Base-by-base conservation (phyloP, 2,329 filamentous ascomycete genomes). In the Clonostachys chloroleuca region DNA sequence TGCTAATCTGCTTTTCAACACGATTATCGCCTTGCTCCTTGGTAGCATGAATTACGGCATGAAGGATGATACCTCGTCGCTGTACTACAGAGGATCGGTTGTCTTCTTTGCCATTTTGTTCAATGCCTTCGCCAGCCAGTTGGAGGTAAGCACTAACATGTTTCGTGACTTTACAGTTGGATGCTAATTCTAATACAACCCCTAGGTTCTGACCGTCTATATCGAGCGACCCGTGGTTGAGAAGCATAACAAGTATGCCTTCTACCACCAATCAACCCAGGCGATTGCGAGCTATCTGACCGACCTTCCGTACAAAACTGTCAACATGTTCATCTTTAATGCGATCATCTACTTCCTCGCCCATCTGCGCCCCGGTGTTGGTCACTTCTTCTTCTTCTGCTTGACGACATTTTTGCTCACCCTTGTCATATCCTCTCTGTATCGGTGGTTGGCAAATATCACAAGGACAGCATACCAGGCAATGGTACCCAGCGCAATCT, bases 41-140 rank as follows among this genome's bases (percentile, higher is more conserved):
- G 86, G 87, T 2, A 89, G 84, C 3, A 73, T 94, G 16, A 94
- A 94, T 67, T 89, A 89, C 56, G 80, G 87, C 51, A 67, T 88
- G 33, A 66, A 76, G 1, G 53, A 68, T 1, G 71, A 76, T 42
- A 88, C 86, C 0, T 63, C 64, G 2, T 85, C 83, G 47, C 84
- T 87, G 61, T 91, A 84, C 63, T 55, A 65, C 13, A 66, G 72
- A 8, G 70, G 72, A 24, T 71, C 74, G 30, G 63, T 66, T 7
- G 52, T 71, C 39, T 77, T 77, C 61, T 77, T 77, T 54, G 67
- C 71, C 2, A 67, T 77, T 33, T 49, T 83, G 16, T 78, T 81
- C 56, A 83, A 86, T 57, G 70, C 75, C 47, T 63, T 87, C 6
- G 58, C 86, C 2, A 74, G 81, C 18, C 80, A 87, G 72, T 76